Base-by-base conservation (phyloP, 1,284 basidiomycete species). In the Sanghuangporus baumii region DNA sequence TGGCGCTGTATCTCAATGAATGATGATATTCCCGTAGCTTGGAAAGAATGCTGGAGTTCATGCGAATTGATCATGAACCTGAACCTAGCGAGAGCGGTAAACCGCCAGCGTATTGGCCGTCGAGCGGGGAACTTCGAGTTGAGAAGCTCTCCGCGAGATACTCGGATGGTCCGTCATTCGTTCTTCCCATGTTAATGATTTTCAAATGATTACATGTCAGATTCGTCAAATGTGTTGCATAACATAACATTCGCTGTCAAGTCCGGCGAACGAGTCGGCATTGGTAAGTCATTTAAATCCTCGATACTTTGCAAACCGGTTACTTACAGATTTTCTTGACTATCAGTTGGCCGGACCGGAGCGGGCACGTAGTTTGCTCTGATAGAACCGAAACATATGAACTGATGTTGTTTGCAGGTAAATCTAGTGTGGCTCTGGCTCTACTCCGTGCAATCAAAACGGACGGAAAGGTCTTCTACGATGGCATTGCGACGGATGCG, bases 11-110 rank as follows among this genome's bases (percentile, higher is more conserved):
- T 11, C 37, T 41, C 14, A 20, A 1, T 36, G 5, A 38, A 8
- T 26, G 20, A n/a, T 16, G 12, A 50, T 56, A 31, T 46, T 54
- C 50, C 26, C 36, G 7, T 55, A 71, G 70, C 55, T 71, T 80
- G 46, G 79, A 81, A 63, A 69, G 79, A 46, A 75, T 80, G 55
- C 73, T 78, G 58, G 74, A 78, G 52, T 80, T 78, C 69, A 66
- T 79, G 34, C 67, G 73, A 20, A 78, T 80, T 64, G 76, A 76
- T 18, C 59, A 78, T 63, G 79, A 81, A 66, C 76, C 77, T 2
- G 59, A 64, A 20, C 66, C 68, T 6, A 67, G 69, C 1, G 64
- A 68, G 1, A 47, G 60, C 18, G 55, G 63, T 23, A 57, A 52
- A 36, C 59, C 63, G 7, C 63, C 79, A 6, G 79, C 78, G 0